These are phyloP conservation scores for Pseudogymnoascus sp. DNA, from an alignment of 2,329 filamentous ascomycete species.

Conservation along the genomic window DNA sequence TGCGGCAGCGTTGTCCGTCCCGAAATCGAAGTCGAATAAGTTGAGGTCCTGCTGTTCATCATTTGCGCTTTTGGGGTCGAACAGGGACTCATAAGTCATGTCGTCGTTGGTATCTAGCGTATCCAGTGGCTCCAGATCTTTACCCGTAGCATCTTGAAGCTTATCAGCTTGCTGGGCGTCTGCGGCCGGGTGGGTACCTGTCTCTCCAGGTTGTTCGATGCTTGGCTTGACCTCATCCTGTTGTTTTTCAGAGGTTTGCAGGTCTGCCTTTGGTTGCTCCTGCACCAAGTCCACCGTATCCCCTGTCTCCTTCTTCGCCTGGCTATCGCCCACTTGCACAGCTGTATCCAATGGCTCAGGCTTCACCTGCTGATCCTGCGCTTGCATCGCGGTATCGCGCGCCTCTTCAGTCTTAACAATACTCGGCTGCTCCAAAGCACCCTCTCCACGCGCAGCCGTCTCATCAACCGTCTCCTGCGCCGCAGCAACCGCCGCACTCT, in stretches of 20 bases:
- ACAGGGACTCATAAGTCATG: slow-evolving; percentile 23
- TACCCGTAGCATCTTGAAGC: not conserved
- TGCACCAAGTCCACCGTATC: not conserved
- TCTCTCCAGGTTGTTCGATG: not conserved
- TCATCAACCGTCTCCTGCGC: not conserved
- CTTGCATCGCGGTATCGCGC: not conserved
- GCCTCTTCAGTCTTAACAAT: not conserved
- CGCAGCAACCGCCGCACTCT: not conserved
- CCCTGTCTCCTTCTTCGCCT: not conserved
- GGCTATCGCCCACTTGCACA: not conserved
- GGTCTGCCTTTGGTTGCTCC: not conserved
- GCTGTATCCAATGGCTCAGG: not conserved
- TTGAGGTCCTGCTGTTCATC: slow-evolving; percentile 17
- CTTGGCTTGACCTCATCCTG: not conserved
- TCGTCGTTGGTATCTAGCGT: slow-evolving; percentile 17
- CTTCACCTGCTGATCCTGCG: not conserved
- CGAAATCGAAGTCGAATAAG: slow-evolving; percentile 25
- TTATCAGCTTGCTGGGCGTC: not conserved
- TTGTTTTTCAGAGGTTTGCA: not conserved
- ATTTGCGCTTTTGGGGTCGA: slow-evolving; percentile 18
- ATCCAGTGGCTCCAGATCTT: slow-evolving; percentile 9
- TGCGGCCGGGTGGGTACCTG: not conserved
- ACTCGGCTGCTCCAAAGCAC: not conserved
- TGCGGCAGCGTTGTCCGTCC: slow-evolving; percentile 13
- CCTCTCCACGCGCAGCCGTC: not conserved